Base-by-base conservation (phyloP, 495 filamentous ascomycete species). In the Cercophora scortea region DNA sequence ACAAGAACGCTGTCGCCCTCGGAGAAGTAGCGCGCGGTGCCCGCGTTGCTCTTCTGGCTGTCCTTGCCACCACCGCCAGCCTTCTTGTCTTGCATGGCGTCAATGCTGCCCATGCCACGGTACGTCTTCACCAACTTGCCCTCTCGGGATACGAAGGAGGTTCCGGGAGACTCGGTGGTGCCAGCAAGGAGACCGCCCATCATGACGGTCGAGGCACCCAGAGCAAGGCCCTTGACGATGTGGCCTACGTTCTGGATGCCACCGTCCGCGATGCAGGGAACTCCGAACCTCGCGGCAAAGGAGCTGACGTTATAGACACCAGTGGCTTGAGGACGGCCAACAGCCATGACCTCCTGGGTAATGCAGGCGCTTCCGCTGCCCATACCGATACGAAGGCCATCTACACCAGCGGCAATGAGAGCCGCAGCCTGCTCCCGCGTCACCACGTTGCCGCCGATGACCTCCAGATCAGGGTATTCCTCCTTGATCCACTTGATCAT, bases 71-170 rank as follows among this genome's bases (percentile, higher is more conserved):
- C 73, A 50, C 63, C 68, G 33, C 84, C 88, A 16, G 89, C 86
- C 76, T 96, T 97, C 80, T 89, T 94, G 70, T 96, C 92, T 71
- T 99, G 94, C 93, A 99, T 99, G 50, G 92, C 93, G 62, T 96
- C 93, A 64, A 99, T 99, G 63, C 81, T 87, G 59, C 93, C 93
- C 93, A 99, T 99, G 45, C 93, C 93, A 70, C 93, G 84, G 77
- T 99, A 99, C 47, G 93, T 90, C 79, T 99, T 99, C 69, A 97
- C 92, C 33, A 99, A 83, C 79, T 96, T 89, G 32, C 93, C 93
- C 67, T 96, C 93, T 46, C 85, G 82, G 63, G 87, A 90, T 54
- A 99, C 88, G 63, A 92, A 96, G 60, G 96, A 99, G 55, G 95
- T 90, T 38, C 93, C 93, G 19, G 93, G 93, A 10, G 90, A 96